Percentiles rank a stretch among this genome's conserved stretches.
These are phyloP conservation scores for Colletotrichum sp. DNA, from an alignment of 2,329 filamentous ascomycete genomes.

Conservation along the genomic window DNA sequence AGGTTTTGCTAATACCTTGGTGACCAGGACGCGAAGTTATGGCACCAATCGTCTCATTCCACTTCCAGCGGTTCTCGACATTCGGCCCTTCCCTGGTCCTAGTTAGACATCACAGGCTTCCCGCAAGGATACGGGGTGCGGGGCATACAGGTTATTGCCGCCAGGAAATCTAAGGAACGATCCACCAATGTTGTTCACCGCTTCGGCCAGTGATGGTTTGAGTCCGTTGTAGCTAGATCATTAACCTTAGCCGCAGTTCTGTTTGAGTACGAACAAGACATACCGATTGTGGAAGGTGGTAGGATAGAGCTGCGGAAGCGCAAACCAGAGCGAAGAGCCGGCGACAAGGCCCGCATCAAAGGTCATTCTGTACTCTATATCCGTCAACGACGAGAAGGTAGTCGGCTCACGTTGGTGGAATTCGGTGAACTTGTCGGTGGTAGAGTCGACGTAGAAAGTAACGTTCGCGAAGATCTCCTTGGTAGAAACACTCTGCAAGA, in stretches of 20 bases:
- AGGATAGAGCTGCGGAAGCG: neutral
- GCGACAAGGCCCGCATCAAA: neutral
- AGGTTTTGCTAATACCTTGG: neutral
- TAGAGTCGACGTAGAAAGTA: neutral
- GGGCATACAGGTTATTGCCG: neutral
- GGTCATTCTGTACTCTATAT: neutral
- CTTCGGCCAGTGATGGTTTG: neutral
- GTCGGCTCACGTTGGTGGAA: neutral
- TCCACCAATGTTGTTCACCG: neutral
- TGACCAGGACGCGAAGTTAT: neutral
- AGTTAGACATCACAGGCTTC: neutral
- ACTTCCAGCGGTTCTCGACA: neutral
- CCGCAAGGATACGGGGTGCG: neutral
- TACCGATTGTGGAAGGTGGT: neutral
- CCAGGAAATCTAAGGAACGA: neutral
- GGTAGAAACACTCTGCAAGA: neutral
- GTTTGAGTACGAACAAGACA: neutral
- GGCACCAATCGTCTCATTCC: neutral
- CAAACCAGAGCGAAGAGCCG: neutral
- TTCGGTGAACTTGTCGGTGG: neutral
- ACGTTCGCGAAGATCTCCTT: neutral
- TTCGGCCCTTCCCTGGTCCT: neutral
- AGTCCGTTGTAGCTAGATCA: neutral
- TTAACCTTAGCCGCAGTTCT: neutral
- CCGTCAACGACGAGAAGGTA: neutral